Percentiles rank a stretch among this genome's conserved stretches.
phyloP scores from a whole-genome alignment of 805 yeast genomes.

The Myxozyma monticola region DNA sequence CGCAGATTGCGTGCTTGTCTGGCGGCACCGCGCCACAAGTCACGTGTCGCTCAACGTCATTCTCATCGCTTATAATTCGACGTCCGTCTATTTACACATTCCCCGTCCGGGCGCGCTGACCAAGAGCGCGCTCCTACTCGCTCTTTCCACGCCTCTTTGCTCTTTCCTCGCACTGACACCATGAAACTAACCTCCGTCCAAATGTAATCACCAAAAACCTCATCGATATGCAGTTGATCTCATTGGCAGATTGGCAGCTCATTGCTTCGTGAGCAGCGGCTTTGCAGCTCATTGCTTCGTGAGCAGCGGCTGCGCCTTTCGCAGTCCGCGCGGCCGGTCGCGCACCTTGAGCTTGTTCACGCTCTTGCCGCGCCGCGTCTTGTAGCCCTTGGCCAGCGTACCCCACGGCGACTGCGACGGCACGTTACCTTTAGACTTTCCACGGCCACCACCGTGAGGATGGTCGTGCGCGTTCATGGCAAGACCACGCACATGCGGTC shows the following conservation, averaged over 20 bases:
- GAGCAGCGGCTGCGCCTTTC: constrained; percentile 25
- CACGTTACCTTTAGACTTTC: constrained; percentile 96
- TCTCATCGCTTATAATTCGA: no score
- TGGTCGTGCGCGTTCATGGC: constrained; percentile 98
- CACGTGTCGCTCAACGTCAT: no score
- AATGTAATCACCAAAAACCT: neutral
- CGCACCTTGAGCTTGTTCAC: constrained; percentile 80
- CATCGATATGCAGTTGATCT: neutral
- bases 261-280: constrained; percentile 11
- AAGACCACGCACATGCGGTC: constrained; percentile 96
- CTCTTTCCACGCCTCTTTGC: no score
- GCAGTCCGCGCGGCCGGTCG: constrained; percentile 85
- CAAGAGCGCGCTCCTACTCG: no score
- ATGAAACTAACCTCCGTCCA: neutral
- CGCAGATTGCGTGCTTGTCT: constrained; percentile 19
- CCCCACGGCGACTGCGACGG: constrained; percentile 97
- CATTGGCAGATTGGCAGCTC: neutral
- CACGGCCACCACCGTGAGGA: constrained; percentile 99
- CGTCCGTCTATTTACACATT: no score
- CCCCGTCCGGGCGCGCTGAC: no score
- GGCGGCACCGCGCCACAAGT: no score
- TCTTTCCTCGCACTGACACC: no score
- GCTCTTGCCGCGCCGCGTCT: constrained; percentile 76
- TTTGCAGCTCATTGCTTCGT: constrained; percentile 1
- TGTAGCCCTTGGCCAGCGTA: constrained; percentile 82